Percentiles rank a stretch among this genome's conserved stretches.
These are phyloP conservation scores for Forsythia suspensa DNA, from an alignment of 257 asterid genomes.

Conservation along the genomic window DNA sequence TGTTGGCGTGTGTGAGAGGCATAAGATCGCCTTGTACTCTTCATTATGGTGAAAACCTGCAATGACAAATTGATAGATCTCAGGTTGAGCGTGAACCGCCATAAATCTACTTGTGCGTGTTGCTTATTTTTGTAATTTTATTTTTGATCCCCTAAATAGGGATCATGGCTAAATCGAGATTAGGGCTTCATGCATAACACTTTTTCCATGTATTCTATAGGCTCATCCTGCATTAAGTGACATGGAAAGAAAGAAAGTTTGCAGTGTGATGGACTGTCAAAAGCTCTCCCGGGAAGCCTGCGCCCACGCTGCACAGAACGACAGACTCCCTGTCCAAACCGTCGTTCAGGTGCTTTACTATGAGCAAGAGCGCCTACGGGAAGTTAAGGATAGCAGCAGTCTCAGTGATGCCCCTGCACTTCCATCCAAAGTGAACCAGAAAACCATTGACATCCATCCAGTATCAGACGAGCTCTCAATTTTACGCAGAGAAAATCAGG, in stretches of 20 bases:
- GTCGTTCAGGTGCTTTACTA: slow-evolving; percentile 86
- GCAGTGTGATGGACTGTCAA: slow-evolving; percentile 88
- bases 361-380: slow-evolving; percentile 81
- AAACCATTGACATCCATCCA: slow-evolving; percentile 29
- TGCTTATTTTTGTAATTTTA: too few species aligned
- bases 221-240: slow-evolving; percentile 83
- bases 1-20: too few species aligned
- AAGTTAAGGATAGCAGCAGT: slow-evolving; percentile 48
- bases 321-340: slow-evolving; percentile 80
- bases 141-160: too few species aligned
- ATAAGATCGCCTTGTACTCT: too few species aligned
- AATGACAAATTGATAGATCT: too few species aligned
- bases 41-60: too few species aligned
- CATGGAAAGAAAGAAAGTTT: slow-evolving; percentile 77
- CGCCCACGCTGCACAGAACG: slow-evolving; percentile 91
- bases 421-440: slow-evolving; percentile 27
- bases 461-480: slow-evolving; percentile 42
- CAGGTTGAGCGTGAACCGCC: too few species aligned
- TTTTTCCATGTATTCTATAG: slow-evolving; percentile 29
- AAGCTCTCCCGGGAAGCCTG: slow-evolving; percentile 88
- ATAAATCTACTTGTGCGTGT: too few species aligned
- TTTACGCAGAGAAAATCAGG: slow-evolving; percentile 63
- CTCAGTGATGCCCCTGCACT: slow-evolving; percentile 36
- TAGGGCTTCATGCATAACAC: neutral
- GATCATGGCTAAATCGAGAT: neutral